Percentiles rank a stretch among this genome's conserved stretches.
Conservation (phyloP, 352 stramenopile genomes). For the Pythium brassicae region DNA sequence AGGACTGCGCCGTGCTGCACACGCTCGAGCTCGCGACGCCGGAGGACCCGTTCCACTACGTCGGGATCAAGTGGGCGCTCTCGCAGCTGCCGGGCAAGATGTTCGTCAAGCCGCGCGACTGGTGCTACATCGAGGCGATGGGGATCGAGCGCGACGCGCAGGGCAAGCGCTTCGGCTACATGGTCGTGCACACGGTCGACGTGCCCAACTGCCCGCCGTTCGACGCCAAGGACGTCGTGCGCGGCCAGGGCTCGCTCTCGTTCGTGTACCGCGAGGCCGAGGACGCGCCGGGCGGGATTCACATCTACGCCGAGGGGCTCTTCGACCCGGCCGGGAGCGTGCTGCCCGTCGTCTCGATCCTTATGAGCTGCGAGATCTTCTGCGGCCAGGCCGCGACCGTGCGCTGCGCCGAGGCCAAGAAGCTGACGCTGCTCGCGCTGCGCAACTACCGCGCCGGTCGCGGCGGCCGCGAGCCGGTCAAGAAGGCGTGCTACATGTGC, state of each 20-base stretch:
- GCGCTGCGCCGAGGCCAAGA: conserved; percentile 46
- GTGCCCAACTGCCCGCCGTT: conserved; percentile 38
- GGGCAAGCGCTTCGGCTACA: conserved; percentile 33
- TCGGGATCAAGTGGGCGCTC: conserved; percentile 50
- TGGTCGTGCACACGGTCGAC: conserved; percentile 43
- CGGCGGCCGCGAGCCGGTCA: neutral
- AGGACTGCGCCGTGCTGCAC: conserved; percentile 34
- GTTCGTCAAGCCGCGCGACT: conserved; percentile 25
- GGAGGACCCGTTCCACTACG: conserved; percentile 39
- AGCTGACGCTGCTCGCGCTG: conserved; percentile 38
- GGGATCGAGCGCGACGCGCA: conserved; percentile 32
- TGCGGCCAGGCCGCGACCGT: conserved; percentile 28
- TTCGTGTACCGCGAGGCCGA: conserved; percentile 35
- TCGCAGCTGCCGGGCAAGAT: conserved; percentile 24
- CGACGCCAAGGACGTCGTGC: conserved; percentile 19
- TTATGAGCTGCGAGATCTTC: conserved; percentile 34
- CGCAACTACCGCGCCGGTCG: conserved; percentile 1
- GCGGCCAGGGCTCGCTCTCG: conserved; percentile 25
- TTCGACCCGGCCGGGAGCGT: conserved; percentile 39
- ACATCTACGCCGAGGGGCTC: conserved; percentile 38
- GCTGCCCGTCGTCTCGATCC: conserved; percentile 21
- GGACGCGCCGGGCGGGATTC: conserved; percentile 23
- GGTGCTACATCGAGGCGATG: conserved; percentile 37
- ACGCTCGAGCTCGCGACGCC: conserved; percentile 33
- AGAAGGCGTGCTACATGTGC: conserved; percentile 17